Base-by-base conservation (phyloP, 805 yeast genomes). In the Sporopachydermia lactativora region DNA sequence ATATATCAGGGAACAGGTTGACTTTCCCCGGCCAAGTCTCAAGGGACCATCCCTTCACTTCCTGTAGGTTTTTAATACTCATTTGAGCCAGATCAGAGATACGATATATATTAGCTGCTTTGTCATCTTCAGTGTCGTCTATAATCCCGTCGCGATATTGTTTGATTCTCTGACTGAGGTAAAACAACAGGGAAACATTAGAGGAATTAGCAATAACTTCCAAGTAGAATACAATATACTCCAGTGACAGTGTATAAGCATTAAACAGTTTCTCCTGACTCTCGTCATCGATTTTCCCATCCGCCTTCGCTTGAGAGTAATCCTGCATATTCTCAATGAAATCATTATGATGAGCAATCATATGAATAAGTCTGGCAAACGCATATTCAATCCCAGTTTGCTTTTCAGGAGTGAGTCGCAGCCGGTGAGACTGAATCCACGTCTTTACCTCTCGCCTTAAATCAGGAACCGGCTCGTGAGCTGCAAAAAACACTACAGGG, bases 1-100 rank as follows among this genome's bases (percentile, higher is more conserved):
- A 84, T 5, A 82, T 53, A 52, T 85, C 95, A n/a, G 66, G 58
- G 0, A 89, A 78, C 15, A 85, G 55, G 15, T 73, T 71, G 14
- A 81, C 56, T 49, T 78, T 81, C 1, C 89, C 94, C 0, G 95
- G 94, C 75, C 88, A 86, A 0, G 86, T 75, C 17, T 77, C 71
- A 42, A 81, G 63, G 16, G 70, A 70, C 94, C 95, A 84, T 37
- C 65, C 67, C 49, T 69, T 75, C 17, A 59, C 51, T 5, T 17
- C 8, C 17, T 71, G 77, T 17, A 74, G 59, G 42, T 71, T 74
- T 41, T 76, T 70, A 37, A 85, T 64, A 4, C 74, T 60, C 43
- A 81, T 57, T 54, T 82, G 94, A 1, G 85, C 65, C 35, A 86
- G 56, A 49, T 86, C 96, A 1, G 94, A 70, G 8, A 83, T 62